Evolutionary conservation across 331 rosid species (phyloP).

Genomic region (Stylosanthes scabra): DNA sequence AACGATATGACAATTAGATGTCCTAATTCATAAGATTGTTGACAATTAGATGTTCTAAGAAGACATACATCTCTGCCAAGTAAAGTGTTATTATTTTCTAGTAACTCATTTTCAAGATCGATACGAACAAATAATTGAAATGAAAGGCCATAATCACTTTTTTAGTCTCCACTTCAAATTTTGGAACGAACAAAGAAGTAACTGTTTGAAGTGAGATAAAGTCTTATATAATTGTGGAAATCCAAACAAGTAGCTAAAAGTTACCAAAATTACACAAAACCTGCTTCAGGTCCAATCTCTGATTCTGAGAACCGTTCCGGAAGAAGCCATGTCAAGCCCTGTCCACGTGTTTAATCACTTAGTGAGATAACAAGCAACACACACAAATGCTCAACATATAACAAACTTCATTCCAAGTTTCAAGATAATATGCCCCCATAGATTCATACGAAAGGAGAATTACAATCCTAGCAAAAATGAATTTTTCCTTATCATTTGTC

Average conservation of each 20-base stretch:
- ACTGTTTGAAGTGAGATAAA: conserved; percentile 2
- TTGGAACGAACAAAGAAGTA: conserved; percentile 1
- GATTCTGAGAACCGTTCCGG: conserved; percentile 97
- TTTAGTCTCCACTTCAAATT: conserved; percentile 6
- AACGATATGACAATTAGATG: background rate
- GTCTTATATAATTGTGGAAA: conserved; percentile 35
- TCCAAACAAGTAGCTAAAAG: conserved; percentile 68
- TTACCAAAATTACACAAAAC: conserved; percentile 95
- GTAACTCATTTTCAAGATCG: conserved; percentile 1
- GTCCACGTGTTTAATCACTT: conserved; percentile 46
- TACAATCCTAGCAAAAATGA: conserved; percentile 1
- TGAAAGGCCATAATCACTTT: background rate
- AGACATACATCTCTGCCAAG: conserved; percentile 1
- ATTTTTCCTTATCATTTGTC: background rate
- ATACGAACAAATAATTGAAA: conserved; percentile 13
- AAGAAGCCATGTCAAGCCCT: conserved; percentile 98
- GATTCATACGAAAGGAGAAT: conserved; percentile 13
- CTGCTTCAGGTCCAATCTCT: conserved; percentile 99
- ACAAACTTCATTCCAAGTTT: background rate
- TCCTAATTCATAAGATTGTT: too few relatives aligned
- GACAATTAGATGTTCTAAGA: too few relatives aligned
- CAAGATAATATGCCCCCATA: conserved; percentile 26
- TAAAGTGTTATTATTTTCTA: background rate
- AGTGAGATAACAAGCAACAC: conserved; percentile 34
- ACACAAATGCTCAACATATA: background rate